Evolutionary conservation across 2,329 filamentous ascomycete species (phyloP).

Genomic region (Moelleriella libera): DNA sequence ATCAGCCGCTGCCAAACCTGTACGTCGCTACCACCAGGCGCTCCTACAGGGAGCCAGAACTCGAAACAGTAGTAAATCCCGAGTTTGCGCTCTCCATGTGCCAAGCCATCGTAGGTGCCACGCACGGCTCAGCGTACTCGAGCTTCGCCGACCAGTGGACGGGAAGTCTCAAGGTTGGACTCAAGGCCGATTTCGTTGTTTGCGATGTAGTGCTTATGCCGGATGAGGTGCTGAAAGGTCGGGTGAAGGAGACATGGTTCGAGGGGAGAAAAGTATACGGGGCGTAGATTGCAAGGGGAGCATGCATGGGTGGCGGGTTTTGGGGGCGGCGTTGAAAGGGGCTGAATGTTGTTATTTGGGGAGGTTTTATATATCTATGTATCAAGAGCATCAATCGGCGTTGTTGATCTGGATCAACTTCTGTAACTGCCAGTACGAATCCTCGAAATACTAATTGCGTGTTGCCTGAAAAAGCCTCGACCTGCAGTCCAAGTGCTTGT

Average conservation of each 20-base stretch:
- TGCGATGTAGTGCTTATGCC: conserved; percentile 35
- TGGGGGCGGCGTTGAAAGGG: no score
- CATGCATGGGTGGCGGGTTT: no score
- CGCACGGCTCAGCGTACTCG: conserved; percentile 40
- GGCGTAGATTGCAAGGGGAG: background rate
- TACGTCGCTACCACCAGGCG: conserved; percentile 45
- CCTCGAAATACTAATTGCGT: no score
- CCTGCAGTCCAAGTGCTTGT: no score
- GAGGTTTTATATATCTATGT: no score
- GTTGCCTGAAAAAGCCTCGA: no score
- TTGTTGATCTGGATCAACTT: no score
- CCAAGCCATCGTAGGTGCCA: conserved; percentile 38
- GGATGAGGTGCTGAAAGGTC: conserved; percentile 28
- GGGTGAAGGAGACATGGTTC: conserved; percentile 39
- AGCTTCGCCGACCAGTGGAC: conserved; percentile 41
- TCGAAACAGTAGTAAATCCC: conserved; percentile 30
- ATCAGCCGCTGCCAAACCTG: conserved; percentile 37
- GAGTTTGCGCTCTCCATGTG: conserved; percentile 37
- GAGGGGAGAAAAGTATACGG: conserved; percentile 26
- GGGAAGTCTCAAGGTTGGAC: conserved; percentile 36
- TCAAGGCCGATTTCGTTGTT: conserved; percentile 42
- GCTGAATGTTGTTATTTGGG: no score
- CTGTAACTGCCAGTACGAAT: no score
- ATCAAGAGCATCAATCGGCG: no score
- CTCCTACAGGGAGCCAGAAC: conserved; percentile 33